Percentiles rank a stretch among this genome's conserved stretches.
Evolutionary conservation across 306 rosid genomes (phyloP).

Genomic region (Gastrolobium villosum): DNA sequence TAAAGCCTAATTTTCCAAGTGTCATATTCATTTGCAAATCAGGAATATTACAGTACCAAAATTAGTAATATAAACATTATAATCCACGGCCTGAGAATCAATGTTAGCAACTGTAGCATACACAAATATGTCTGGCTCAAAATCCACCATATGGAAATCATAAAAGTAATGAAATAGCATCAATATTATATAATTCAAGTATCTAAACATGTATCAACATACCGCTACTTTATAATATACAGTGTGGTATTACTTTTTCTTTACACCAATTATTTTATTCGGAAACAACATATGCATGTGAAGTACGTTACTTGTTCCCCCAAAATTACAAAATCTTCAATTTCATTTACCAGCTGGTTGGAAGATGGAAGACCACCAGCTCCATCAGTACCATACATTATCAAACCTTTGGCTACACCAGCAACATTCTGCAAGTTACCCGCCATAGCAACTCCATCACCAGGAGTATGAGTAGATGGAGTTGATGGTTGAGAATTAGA

Average conservation of each 20-base stretch:
- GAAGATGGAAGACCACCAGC: conserved; percentile 90
- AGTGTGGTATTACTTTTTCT: conserved; percentile 7
- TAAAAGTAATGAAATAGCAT: conserved; percentile 29
- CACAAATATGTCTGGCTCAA: not conserved
- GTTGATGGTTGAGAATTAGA: conserved; percentile 97
- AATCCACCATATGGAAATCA: conserved; percentile 36
- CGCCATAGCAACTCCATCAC: conserved; percentile 77
- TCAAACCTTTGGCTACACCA: conserved; percentile 72
- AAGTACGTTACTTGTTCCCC: conserved; percentile 4
- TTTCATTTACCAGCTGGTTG: conserved; percentile 81
- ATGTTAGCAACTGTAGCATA: conserved; percentile 22
- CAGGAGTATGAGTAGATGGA: conserved; percentile 96
- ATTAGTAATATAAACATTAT: conserved; percentile 35
- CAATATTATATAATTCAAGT: not conserved
- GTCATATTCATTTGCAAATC: conserved; percentile 8
- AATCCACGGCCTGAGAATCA: conserved; percentile 3
- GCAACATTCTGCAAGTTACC: conserved; percentile 79
- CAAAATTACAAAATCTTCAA: conserved; percentile 39
- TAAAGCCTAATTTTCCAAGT: not conserved
- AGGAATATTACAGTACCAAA: conserved; percentile 10
- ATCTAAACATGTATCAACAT: not conserved
- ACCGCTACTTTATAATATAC: not conserved
- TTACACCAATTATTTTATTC: conserved; percentile 33
- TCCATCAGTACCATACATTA: conserved; percentile 80
- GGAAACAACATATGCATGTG: conserved; percentile 25